Percentiles rank a stretch among this genome's conserved stretches.
Conservation (phyloP, 2,329 filamentous ascomycete species). For the Xylariales sp. region DNA sequence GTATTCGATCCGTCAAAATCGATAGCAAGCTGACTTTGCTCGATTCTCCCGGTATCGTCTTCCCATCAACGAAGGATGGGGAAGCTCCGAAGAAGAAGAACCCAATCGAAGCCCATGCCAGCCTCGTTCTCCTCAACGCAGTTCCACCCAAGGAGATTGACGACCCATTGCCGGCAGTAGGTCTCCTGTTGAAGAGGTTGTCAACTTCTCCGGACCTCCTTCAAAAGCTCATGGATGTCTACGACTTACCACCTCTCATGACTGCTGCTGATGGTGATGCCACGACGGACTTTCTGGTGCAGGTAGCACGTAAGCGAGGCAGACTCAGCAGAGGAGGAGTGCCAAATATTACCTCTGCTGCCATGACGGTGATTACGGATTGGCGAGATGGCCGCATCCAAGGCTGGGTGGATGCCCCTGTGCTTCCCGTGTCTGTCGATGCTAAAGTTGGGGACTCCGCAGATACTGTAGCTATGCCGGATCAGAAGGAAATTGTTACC, state of each 20-base stretch:
- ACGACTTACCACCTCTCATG: constrained; percentile 78
- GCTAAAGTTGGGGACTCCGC: constrained; percentile 21
- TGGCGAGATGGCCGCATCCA: constrained; percentile 94
- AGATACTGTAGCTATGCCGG: constrained; percentile 32
- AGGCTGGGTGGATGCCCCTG: constrained; percentile 80
- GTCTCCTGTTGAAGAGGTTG: constrained; percentile 76
- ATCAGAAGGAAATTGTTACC: constrained; percentile 65
- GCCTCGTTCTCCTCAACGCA: constrained; percentile 83
- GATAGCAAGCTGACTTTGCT: constrained; percentile 91
- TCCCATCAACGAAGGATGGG: constrained; percentile 57
- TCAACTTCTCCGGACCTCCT: constrained; percentile 69
- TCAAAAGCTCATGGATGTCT: constrained; percentile 74
- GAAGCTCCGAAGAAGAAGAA: constrained; percentile 39
- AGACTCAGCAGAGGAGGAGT: constrained; percentile 83
- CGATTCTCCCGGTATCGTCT: constrained; percentile 92
- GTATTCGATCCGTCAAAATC: constrained; percentile 83
- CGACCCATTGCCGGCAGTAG: constrained; percentile 84
- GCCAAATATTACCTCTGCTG: constrained; percentile 81
- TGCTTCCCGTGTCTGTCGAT: constrained; percentile 39
- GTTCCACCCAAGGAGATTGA: constrained; percentile 91
- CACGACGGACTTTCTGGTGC: constrained; percentile 87
- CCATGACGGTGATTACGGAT: constrained; percentile 92
- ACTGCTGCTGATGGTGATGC: constrained; percentile 66
- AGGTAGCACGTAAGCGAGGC: constrained; percentile 90
- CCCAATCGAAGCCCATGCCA: constrained; percentile 69